Evolutionary conservation across 495 filamentous ascomycete genomes (phyloP).

Genomic region (Tetracladium setigerum): DNA sequence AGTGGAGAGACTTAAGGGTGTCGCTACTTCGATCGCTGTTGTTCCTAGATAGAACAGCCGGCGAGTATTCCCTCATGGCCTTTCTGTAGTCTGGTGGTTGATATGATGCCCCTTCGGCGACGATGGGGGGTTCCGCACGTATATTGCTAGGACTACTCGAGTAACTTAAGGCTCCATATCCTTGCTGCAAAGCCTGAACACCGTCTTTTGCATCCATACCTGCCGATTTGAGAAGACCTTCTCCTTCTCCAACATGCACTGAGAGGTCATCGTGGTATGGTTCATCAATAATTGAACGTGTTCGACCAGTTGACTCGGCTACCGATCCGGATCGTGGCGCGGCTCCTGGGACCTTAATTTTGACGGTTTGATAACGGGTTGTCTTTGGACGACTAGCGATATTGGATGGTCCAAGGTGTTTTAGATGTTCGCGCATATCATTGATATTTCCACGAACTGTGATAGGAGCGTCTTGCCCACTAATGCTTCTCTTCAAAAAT

Average conservation of each 20-base stretch:
- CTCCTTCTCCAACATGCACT: slow-evolving; percentile 42
- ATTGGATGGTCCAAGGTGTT: slow-evolving; percentile 89
- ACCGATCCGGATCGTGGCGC: slow-evolving; percentile 9
- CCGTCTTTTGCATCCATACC: slow-evolving; percentile 57
- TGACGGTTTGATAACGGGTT: slow-evolving; percentile 82
- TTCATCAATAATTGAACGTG: slow-evolving; percentile 14
- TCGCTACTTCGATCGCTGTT: slow-evolving; percentile 31
- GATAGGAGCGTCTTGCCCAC: slow-evolving; percentile 37
- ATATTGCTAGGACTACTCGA: not conserved
- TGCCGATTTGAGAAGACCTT: slow-evolving; percentile 40
- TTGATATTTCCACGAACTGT: slow-evolving; percentile 43
- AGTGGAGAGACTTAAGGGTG: slow-evolving; percentile 33
- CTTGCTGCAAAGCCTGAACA: slow-evolving; percentile 55
- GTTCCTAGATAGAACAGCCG: slow-evolving; percentile 20
- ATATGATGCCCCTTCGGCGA: too few relatives aligned
- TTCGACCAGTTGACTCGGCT: not conserved
- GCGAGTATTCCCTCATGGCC: too few relatives aligned
- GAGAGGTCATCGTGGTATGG: slow-evolving; percentile 18
- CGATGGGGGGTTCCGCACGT: too few relatives aligned
- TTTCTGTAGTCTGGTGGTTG: too few relatives aligned
- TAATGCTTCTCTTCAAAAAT: slow-evolving; percentile 48
- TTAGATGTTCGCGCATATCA: slow-evolving; percentile 77
- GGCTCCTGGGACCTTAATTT: slow-evolving; percentile 65
- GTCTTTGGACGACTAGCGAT: slow-evolving; percentile 72
- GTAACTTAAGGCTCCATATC: slow-evolving; percentile 49